Evolutionary conservation across 129 eudicot species (phyloP).

Genomic region (Flaveria brownii): DNA sequence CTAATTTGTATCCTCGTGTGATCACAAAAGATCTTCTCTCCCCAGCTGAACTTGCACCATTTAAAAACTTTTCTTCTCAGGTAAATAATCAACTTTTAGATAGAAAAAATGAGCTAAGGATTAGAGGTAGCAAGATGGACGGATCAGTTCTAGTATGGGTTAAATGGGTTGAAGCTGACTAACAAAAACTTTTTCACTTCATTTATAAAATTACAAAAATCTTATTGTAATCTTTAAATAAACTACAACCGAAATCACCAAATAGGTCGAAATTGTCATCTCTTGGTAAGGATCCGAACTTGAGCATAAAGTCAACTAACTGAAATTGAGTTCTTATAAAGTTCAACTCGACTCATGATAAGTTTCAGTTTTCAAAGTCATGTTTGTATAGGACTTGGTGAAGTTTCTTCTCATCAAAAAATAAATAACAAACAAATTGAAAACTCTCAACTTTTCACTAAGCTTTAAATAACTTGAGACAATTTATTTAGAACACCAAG

Average conservation of each 20-base stretch:
- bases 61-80: conserved; percentile 82
- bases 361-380: neutral
- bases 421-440: neutral
- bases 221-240: too few species aligned
- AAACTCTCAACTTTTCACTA: neutral
- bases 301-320: neutral
- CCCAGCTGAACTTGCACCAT: conserved; percentile 75
- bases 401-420: too few species aligned
- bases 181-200: neutral
- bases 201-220: neutral
- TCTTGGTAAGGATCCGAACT: neutral
- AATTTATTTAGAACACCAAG: conserved; percentile 41
- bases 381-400: neutral
- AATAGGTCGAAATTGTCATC: neutral
- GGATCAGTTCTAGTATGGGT: neutral
- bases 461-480: neutral
- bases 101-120: neutral
- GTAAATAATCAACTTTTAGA: conserved; percentile 25
- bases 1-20: conserved; percentile 65
- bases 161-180: neutral
- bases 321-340: too few species aligned
- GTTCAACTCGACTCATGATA: too few species aligned
- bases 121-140: neutral
- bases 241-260: neutral
- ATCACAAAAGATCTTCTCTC: conserved; percentile 82